Percentiles rank a stretch among this genome's conserved stretches.
Conservation (phyloP, 2,329 filamentous ascomycete genomes). For the Stagonosporopsis chrysanthemi region DNA sequence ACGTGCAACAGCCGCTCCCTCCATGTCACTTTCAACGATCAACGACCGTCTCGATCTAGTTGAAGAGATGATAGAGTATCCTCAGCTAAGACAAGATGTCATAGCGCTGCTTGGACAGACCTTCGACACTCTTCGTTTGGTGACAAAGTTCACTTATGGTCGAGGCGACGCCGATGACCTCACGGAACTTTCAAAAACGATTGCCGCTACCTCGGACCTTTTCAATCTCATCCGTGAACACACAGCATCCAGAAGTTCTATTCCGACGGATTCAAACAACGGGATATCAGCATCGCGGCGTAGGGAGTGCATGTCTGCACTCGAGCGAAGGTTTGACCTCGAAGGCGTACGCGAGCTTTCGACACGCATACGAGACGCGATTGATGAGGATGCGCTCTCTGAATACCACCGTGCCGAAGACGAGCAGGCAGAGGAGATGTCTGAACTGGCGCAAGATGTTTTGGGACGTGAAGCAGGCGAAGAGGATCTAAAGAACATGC, state of each 20-base stretch:
- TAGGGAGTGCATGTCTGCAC: constrained; percentile 44
- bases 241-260: constrained; percentile 26
- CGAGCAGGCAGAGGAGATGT: constrained; percentile 72
- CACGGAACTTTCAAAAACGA: constrained; percentile 80
- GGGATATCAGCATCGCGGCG: constrained; percentile 22
- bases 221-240: constrained; percentile 47
- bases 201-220: constrained; percentile 75
- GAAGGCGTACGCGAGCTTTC: constrained; percentile 73
- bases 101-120: constrained; percentile 73
- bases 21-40: constrained; percentile 83
- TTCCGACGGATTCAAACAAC: constrained; percentile 15
- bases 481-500: constrained; percentile 57
- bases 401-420: constrained; percentile 81
- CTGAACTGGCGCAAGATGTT: constrained; percentile 76
- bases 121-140: constrained; percentile 85
- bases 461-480: constrained; percentile 69
- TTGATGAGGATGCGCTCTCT: constrained; percentile 91
- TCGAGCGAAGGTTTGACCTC: constrained; percentile 69
- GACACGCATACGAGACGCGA: constrained; percentile 73
- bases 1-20: constrained; percentile 70
- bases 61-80: constrained; percentile 71
- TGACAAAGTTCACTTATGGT: constrained; percentile 93
- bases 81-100: constrained; percentile 73
- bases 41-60: constrained; percentile 83
- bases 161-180: constrained; percentile 93